Conservation (phyloP, 805 yeast genomes). For the Ogataea populi-albae region DNA sequence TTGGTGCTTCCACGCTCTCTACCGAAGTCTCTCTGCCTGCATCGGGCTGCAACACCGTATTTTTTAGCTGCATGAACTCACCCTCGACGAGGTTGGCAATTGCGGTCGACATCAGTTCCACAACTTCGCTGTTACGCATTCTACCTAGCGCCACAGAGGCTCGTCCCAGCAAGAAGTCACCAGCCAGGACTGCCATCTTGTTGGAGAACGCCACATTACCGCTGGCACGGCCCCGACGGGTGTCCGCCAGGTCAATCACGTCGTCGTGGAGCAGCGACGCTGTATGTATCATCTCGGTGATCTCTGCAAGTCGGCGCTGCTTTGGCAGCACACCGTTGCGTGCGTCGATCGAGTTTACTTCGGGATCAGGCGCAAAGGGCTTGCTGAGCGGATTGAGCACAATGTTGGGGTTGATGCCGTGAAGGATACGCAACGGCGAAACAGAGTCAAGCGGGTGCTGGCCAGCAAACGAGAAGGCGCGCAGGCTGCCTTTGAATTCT, state of each 20-base stretch:
- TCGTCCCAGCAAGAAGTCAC: conserved; percentile 91
- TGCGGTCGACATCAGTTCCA: conserved; percentile 90
- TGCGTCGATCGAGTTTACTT: conserved; percentile 44
- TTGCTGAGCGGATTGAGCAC: conserved; percentile 79
- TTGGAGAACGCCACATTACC: conserved; percentile 94
- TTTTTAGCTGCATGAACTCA: conserved; percentile 97
- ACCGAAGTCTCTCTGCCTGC: conserved; percentile 40
- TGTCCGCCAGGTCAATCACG: conserved; percentile 87
- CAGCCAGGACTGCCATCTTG: conserved; percentile 96
- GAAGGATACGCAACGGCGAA: conserved; percentile 77
- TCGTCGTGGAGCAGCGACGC: conserved; percentile 95
- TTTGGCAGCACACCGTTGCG: conserved; percentile 85
- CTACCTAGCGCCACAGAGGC: conserved; percentile 96
- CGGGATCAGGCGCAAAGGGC: conserved; percentile 72
- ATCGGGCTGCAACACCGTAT: conserved; percentile 68
- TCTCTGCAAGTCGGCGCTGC: conserved; percentile 93
- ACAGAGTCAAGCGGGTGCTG: conserved; percentile 60
- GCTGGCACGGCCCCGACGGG: conserved; percentile 84
- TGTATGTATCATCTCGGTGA: conserved; percentile 97
- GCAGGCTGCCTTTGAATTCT: conserved; percentile 57
- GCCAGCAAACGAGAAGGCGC: conserved; percentile 54
- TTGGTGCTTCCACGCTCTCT: conserved; percentile 41
- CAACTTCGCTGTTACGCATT: conserved; percentile 93
- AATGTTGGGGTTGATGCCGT: conserved; percentile 85
- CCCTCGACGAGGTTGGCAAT: conserved; percentile 98